Percentiles rank a stretch among this genome's conserved stretches.
phyloP scores from a whole-genome alignment of 179 eudicot species.

The Drosera spatulata region DNA sequence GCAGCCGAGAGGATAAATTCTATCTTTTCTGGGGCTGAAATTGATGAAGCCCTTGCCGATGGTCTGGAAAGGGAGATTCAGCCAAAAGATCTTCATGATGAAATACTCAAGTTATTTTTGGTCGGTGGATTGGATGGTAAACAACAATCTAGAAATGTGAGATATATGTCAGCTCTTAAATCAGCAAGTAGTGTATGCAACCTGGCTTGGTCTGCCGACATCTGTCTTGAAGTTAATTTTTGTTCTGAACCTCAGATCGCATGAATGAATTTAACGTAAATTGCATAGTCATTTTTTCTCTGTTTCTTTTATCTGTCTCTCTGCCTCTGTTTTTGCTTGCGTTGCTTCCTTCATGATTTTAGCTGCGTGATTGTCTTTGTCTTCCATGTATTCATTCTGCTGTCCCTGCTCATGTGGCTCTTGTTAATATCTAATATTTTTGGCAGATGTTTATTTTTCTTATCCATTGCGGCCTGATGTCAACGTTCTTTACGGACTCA shows the following conservation, averaged over 20 bases:
- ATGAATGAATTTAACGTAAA: too few relatives aligned
- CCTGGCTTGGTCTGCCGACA: slow-evolving; percentile 73
- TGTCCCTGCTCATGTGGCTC: not conserved
- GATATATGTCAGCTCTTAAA: slow-evolving; percentile 68
- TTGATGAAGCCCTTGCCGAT: slow-evolving; percentile 83
- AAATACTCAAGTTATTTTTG: slow-evolving; percentile 38
- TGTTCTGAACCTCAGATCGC: not conserved
- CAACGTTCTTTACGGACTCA: slow-evolving; percentile 62
- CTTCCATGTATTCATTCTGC: too few relatives aligned
- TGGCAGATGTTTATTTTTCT: slow-evolving; percentile 84
- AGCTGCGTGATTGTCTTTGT: too few relatives aligned
- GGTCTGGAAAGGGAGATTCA: slow-evolving; percentile 72
- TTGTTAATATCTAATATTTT: not conserved
- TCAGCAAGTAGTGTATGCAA: slow-evolving; percentile 42
- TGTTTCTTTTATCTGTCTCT: too few relatives aligned
- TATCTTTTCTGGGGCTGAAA: slow-evolving; percentile 67
- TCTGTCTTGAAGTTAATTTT: slow-evolving; percentile 69
- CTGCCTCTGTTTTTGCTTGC: too few relatives aligned
- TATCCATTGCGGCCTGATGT: slow-evolving; percentile 96
- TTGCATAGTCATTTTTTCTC: too few relatives aligned
- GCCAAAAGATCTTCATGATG: slow-evolving; percentile 41
- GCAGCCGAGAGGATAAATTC: slow-evolving; percentile 93
- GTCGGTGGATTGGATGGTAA: slow-evolving; percentile 34
- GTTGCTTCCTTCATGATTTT: too few relatives aligned
- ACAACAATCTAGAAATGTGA: slow-evolving; percentile 25